Percentiles rank a stretch among this genome's conserved stretches.
Evolutionary conservation across 441 rosid genomes (phyloP).

Genomic region (Gossypium schwendimanii): DNA sequence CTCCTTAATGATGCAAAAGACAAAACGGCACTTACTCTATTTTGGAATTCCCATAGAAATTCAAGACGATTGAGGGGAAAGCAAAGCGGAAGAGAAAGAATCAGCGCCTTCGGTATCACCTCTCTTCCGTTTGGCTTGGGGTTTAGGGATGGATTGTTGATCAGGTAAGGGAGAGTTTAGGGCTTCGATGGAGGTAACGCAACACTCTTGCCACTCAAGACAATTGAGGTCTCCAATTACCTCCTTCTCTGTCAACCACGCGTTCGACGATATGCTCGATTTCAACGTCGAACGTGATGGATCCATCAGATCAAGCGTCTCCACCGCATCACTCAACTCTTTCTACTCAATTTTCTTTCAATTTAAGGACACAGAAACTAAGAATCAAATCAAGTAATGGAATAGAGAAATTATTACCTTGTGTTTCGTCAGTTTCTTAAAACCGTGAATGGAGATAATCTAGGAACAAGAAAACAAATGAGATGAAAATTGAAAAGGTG

Average conservation of each 20-base stretch:
- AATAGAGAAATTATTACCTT: constrained; percentile 31
- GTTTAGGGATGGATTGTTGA: not conserved
- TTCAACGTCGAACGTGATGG: constrained; percentile 64
- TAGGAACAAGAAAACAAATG: constrained; percentile 6
- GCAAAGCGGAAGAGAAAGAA: constrained; percentile 1
- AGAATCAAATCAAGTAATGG: not conserved
- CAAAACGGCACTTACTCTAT: too few relatives aligned
- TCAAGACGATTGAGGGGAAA: not conserved
- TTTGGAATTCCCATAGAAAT: not conserved
- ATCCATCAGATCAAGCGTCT: constrained; percentile 39
- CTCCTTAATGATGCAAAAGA: too few relatives aligned
- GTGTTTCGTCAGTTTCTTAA: constrained; percentile 20
- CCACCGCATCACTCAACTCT: constrained; percentile 35
- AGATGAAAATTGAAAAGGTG: not conserved
- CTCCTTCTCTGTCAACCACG: constrained; percentile 28
- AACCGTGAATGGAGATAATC: constrained; percentile 60
- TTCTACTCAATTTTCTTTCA: constrained; percentile 20
- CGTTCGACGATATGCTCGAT: constrained; percentile 25
- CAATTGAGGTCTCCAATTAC: constrained; percentile 37
- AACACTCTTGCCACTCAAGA: constrained; percentile 62
- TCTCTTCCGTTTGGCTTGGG: constrained; percentile 2
- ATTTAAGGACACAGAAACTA: not conserved
- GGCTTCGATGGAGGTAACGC: constrained; percentile 43
- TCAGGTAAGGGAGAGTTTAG: constrained; percentile 10
- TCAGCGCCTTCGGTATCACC: not conserved